Evolutionary conservation across 1,284 basidiomycete genomes (phyloP).

Genomic region (Psilocybe mexicana): DNA sequence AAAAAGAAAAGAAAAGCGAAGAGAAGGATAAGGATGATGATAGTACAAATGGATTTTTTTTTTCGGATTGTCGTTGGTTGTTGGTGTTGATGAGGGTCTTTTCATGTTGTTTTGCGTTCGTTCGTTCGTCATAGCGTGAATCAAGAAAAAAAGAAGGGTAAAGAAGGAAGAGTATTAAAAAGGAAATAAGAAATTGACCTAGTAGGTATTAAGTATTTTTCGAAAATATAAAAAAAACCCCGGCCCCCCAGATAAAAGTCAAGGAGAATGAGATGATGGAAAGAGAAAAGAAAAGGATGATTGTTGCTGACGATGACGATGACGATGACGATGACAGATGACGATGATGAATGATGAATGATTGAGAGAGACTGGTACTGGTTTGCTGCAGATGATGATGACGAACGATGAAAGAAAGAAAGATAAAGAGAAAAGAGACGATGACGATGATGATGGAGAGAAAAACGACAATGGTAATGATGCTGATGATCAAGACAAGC

Average conservation of each 20-base stretch:
- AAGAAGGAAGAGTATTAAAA: neutral
- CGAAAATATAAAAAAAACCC: too few species aligned
- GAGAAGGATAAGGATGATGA: neutral
- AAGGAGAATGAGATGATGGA: neutral
- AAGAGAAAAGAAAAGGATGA: slow-evolving; percentile 4
- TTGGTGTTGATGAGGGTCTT: too few species aligned
- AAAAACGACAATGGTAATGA: neutral
- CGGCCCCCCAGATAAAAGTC: too few species aligned
- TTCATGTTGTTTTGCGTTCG: too few species aligned
- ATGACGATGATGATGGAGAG: neutral
- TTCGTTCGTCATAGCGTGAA: too few species aligned
- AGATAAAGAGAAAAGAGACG: neutral
- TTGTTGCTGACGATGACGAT: neutral
- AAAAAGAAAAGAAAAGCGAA: neutral
- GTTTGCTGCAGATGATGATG: neutral
- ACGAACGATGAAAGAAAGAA: neutral
- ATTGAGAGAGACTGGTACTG: neutral
- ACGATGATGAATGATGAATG: neutral
- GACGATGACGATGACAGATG: neutral
- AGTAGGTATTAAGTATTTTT: too few species aligned
- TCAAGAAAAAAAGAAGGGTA: too few species aligned
- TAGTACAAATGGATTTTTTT: neutral
- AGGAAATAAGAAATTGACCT: neutral
- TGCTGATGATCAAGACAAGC: too few species aligned
- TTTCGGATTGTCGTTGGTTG: too few species aligned